A percentile compares a stretch with the other conserved stretches of the same genome.
Evolutionary conservation across 441 rosid species (phyloP).

Genomic region (Biscutella laevigata): DNA sequence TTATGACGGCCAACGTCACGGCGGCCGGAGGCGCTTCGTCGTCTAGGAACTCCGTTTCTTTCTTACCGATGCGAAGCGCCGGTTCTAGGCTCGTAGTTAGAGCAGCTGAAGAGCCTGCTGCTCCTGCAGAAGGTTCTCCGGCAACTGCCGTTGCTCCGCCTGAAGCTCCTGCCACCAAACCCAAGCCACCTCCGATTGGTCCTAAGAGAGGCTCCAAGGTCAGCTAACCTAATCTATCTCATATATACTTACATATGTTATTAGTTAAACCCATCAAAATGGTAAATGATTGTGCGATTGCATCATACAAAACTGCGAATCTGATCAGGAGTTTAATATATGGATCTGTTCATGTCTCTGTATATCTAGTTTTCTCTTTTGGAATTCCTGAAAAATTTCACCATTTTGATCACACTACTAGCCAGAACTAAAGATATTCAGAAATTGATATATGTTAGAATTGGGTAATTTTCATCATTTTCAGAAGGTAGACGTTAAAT

Average conservation of each 20-base stretch:
- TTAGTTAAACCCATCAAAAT: too few relatives aligned
- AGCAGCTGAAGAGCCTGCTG: conserved; percentile 52
- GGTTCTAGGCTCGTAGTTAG: conserved; percentile 52
- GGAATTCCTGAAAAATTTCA: too few relatives aligned
- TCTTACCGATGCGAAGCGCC: conserved; percentile 37
- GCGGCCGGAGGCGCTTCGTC: conserved; percentile 25
- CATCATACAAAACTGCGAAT: too few relatives aligned
- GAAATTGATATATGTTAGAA: too few relatives aligned
- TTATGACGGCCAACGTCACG: conserved; percentile 40
- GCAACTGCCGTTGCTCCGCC: conserved; percentile 38
- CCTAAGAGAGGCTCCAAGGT: conserved; percentile 97
- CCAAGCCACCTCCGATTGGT: conserved; percentile 73
- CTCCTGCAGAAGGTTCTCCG: conserved; percentile 23
- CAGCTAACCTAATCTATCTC: background rate
- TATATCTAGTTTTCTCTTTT: too few relatives aligned
- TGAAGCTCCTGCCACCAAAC: conserved; percentile 39
- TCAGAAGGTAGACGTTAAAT: background rate
- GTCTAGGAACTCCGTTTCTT: conserved; percentile 37
- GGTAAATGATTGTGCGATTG: too few relatives aligned
- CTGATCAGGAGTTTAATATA: too few relatives aligned
- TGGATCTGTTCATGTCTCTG: too few relatives aligned
- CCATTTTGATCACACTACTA: too few relatives aligned
- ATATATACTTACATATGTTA: too few relatives aligned
- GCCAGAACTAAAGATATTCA: too few relatives aligned
- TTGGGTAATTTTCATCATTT: too few relatives aligned